Percentiles rank a stretch among this genome's conserved stretches.
Conservation (phyloP, 306 rosid species). For the Trifolium repens region DNA sequence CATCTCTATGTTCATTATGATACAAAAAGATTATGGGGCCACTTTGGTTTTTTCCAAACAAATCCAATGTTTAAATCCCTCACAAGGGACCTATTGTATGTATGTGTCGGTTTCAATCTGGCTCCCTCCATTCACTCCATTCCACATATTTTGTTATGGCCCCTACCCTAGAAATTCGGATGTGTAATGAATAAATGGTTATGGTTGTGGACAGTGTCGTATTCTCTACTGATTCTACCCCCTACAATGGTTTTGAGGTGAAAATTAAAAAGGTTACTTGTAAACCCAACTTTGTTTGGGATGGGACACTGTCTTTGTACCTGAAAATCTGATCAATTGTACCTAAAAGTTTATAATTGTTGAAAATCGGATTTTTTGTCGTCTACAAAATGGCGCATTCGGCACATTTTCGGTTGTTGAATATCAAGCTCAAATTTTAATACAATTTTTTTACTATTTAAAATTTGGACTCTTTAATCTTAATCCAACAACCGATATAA, state of each 20-base stretch:
- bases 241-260: neutral
- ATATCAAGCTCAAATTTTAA: no score
- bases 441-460: no score
- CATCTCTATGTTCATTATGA: neutral
- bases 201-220: neutral
- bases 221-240: neutral
- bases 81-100: neutral
- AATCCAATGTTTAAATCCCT: neutral
- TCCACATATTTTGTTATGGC: constrained; percentile 1
- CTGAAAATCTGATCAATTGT: no score
- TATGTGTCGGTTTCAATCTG: constrained; percentile 16
- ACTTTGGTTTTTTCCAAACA: neutral
- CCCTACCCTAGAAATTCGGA: neutral
- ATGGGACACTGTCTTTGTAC: no score
- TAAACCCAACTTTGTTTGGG: no score
- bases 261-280: neutral
- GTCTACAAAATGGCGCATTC: no score
- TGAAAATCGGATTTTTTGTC: no score
- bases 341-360: no score
- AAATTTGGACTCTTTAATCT: no score
- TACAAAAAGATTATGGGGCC: constrained; percentile 27
- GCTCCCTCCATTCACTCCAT: neutral
- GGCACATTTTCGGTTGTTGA: no score
- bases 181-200: neutral
- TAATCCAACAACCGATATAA: no score